These are phyloP conservation scores for Pseudogymnoascus sp. DNA, from an alignment of 2,329 filamentous ascomycete species.

Conservation along the genomic window DNA sequence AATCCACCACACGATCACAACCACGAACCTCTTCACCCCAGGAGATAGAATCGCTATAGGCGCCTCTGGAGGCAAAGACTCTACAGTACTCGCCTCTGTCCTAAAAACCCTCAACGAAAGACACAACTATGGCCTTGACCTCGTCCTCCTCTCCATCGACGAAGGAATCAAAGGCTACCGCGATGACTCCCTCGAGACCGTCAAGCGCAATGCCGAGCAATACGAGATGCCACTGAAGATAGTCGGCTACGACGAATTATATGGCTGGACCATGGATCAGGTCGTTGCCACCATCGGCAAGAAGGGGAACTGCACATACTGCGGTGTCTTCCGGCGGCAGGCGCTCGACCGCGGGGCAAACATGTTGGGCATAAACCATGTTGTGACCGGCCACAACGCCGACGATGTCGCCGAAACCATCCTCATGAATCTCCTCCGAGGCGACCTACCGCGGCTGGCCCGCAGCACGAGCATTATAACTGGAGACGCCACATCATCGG, in stretches of 20 bases:
- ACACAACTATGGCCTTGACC: conserved; percentile 75
- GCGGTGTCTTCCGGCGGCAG: conserved; percentile 90
- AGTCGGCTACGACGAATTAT: conserved; percentile 85
- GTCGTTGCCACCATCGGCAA: conserved; percentile 94
- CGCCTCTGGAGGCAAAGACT: conserved; percentile 95
- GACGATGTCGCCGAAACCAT: conserved; percentile 97
- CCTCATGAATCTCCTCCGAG: conserved; percentile 90
- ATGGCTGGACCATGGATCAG: conserved; percentile 99
- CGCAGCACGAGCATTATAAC: conserved; percentile 88
- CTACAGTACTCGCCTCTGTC: conserved; percentile 88
- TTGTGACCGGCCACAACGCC: conserved; percentile 95
- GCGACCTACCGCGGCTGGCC: conserved; percentile 79
- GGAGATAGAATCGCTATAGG: conserved; percentile 91
- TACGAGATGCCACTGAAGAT: conserved; percentile 90
- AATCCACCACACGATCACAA: conserved; percentile 84
- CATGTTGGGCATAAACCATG: conserved; percentile 78
- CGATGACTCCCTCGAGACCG: conserved; percentile 91
- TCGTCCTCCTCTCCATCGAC: conserved; percentile 85
- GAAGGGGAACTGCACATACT: conserved; percentile 98
- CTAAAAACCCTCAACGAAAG: conserved; percentile 91
- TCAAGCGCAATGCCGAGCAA: conserved; percentile 85
- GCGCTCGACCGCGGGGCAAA: conserved; percentile 89
- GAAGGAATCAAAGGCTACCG: conserved; percentile 96
- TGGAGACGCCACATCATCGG: conserved; percentile 68
- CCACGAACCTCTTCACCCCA: conserved; percentile 69